Evolutionary conservation across 169 alveolate genomes (phyloP).

Genomic region (Plasmodium inui): DNA sequence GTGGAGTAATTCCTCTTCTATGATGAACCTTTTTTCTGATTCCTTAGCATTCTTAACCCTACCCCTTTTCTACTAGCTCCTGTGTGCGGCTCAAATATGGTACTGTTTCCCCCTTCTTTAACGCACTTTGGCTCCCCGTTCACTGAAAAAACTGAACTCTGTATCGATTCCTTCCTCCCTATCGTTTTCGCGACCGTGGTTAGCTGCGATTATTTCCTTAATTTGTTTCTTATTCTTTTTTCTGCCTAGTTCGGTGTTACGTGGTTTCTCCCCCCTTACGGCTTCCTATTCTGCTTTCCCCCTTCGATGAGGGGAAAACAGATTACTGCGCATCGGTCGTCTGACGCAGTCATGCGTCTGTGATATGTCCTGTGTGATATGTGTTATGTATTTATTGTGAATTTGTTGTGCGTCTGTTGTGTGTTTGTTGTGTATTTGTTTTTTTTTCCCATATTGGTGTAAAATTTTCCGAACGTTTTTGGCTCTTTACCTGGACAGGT

Average conservation of each 20-base stretch:
- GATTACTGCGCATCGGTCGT: neutral
- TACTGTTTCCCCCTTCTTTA: neutral
- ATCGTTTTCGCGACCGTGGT: neutral
- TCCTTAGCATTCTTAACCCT: neutral
- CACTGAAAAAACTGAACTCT: neutral
- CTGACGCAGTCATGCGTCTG: neutral
- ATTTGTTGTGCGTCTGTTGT: neutral
- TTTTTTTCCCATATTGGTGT: neutral
- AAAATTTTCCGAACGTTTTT: neutral
- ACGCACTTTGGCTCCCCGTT: neutral
- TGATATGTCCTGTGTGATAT: neutral
- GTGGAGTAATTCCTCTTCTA: neutral
- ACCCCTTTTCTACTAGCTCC: neutral
- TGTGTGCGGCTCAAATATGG: neutral
- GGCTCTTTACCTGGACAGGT: constrained; percentile 4
- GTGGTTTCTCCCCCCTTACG: neutral
- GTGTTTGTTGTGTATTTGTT: neutral
- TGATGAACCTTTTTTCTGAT: neutral
- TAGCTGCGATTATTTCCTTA: neutral
- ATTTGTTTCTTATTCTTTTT: neutral
- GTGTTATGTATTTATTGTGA: neutral
- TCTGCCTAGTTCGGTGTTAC: neutral
- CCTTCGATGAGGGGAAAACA: neutral
- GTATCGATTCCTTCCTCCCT: neutral
- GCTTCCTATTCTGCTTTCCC: neutral